Percentiles rank a stretch among this genome's conserved stretches.
Evolutionary conservation across 495 filamentous ascomycete species (phyloP).

Genomic region (Aspergillus mulundensis): DNA sequence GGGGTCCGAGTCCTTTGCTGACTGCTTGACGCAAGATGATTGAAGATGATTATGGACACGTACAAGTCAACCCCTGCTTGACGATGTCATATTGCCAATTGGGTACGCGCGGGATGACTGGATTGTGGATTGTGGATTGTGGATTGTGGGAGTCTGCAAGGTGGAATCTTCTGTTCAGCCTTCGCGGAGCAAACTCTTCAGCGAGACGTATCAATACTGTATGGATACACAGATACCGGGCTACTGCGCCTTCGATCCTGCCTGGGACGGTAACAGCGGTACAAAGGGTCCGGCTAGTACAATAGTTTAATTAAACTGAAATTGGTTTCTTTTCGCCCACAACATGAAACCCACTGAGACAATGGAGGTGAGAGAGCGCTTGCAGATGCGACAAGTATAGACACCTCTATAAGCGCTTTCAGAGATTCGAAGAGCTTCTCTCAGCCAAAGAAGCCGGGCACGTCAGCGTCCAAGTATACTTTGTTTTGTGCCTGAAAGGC

Average conservation of each 20-base stretch:
- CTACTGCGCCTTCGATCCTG: background rate
- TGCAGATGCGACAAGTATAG: background rate
- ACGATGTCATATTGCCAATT: background rate
- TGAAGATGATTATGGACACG: background rate
- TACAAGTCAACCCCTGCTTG: background rate
- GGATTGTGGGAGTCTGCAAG: background rate
- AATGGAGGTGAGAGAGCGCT: background rate
- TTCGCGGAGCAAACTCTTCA: background rate
- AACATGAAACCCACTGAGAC: constrained; percentile 3
- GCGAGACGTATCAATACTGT: background rate
- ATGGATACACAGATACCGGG: background rate
- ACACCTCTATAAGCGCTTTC: background rate
- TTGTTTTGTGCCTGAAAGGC: constrained; percentile 7
- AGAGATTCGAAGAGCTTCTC: background rate
- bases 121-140: background rate
- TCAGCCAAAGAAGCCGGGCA: background rate
- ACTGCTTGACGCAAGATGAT: background rate
- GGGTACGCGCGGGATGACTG: background rate
- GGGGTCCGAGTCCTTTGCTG: background rate
- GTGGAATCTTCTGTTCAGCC: background rate
- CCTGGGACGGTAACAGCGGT: background rate
- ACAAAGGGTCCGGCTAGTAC: background rate
- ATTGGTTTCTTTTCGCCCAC: background rate
- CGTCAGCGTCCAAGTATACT: background rate
- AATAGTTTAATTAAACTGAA: background rate